A percentile compares a stretch with the other conserved stretches of the same genome.
Conservation (phyloP, 257 asterid genomes). For the Anisodus acutangulus region DNA sequence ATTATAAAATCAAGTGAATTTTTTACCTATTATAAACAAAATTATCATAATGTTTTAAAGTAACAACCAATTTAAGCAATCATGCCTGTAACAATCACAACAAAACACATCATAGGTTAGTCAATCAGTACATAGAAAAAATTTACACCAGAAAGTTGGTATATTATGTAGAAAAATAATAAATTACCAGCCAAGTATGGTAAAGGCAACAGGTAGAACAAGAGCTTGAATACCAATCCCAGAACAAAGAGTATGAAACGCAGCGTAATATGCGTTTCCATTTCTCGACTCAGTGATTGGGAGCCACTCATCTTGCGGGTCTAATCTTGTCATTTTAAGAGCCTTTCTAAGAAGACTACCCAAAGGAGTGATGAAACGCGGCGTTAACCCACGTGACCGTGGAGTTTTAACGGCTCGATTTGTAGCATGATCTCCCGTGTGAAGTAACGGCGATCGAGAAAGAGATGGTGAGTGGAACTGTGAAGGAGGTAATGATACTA, state of each 20-base stretch:
- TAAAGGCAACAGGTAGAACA: slow-evolving; percentile 84
- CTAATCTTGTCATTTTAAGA: slow-evolving; percentile 68
- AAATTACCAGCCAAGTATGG: slow-evolving; percentile 84
- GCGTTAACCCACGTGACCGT: slow-evolving; percentile 45
- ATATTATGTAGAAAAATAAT: not conserved
- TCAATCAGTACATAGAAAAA: not conserved
- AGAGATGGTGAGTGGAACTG: slow-evolving; percentile 82
- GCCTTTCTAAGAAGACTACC: slow-evolving; percentile 82
- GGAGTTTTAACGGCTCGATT: slow-evolving; percentile 48
- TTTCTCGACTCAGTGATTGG: slow-evolving; percentile 88
- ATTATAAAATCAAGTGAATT: no score
- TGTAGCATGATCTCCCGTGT: slow-evolving; percentile 35
- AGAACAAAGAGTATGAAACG: slow-evolving; percentile 82
- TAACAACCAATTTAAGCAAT: not conserved
- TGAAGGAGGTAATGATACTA: slow-evolving; percentile 70
- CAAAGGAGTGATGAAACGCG: slow-evolving; percentile 69
- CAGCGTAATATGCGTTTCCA: slow-evolving; percentile 85
- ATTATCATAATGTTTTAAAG: not conserved
- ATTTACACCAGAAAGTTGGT: no score
- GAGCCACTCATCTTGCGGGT: slow-evolving; percentile 90
- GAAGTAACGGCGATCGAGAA: slow-evolving; percentile 70
- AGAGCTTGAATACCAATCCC: slow-evolving; percentile 96
- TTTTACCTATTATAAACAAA: no score
- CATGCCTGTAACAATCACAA: slow-evolving; percentile 47
- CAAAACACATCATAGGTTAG: not conserved